Base-by-base conservation (phyloP, 2,329 filamentous ascomycete species). In the Fusarium pseudocircinatum region DNA sequence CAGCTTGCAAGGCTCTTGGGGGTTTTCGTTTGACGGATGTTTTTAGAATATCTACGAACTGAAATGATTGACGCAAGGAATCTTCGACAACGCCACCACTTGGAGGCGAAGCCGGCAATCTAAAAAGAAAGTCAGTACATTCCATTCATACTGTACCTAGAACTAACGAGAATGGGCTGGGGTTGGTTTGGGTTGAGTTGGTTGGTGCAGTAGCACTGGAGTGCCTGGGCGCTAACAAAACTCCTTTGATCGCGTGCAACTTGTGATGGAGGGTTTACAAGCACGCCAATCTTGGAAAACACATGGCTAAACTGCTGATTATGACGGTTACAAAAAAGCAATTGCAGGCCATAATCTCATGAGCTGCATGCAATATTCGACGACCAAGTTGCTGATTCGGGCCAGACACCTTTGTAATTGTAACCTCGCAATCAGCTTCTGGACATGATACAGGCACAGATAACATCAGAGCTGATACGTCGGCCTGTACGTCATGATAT, bases 401-500 rank as follows among this genome's bases (percentile, higher is more conserved):
- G 28, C 22, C 24, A 40, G 20, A 26, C 18, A 30, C 6, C 8
- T 44, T n/a, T 32, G 26, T 50, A 14, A 32, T 5, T 59, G 34
- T 39, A 22, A 44, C 56, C 37, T 57, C 40, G 36, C 32, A 52
- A 42, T 57, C 54, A 53, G 42, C 24, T 37, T 37, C 50, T 20
- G 42, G 24, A 36, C 24, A 54, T 44, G 58, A 67, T 59, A 61
- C 66, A 71, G 66, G 57, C 52, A 72, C 42, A 52, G 49, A 72
- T 52, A 47, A 47, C 34, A 54, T 53, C 46, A 53, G 56, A 57
- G 57, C 63, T 70, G 70, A 71, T 73, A 71, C 64, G 75, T 75
- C 62, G 36, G 46, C 47, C 56, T 59, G 64, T 72, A 71, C 73
- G 75, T 77, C 75, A 77, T 74, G 65, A 53, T 43, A 76, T 67